Base-by-base conservation (phyloP, 164 flowering plant species). In the Vitis cinerea region DNA sequence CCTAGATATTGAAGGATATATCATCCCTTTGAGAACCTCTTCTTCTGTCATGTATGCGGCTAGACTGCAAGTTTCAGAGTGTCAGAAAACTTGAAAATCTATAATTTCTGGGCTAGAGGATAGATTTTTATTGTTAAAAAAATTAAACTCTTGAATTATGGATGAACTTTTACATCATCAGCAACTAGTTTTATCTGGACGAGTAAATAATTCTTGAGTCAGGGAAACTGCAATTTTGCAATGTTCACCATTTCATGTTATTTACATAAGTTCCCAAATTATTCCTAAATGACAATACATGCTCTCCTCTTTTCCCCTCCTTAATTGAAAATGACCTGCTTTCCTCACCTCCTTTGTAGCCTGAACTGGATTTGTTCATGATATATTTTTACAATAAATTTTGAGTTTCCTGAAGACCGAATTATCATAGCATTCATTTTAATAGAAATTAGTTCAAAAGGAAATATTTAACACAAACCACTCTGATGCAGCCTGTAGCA, bases 401-500 rank as follows among this genome's bases (percentile, higher is more conserved):
- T 23, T 10, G 54, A 67, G 10, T 57, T 23, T 37, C 7, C 44
- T 7, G 0, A 37, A 37, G 44, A 37, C 57, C 1, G 9, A 51
- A 27, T 29, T 65, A 27, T 30, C 15, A 8, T 53, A 29, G 49
- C 49, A 8, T 69, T 30, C 23, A 19, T 61, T 31, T 27, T 9
- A n/a, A 65, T 23, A n/a, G 37, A 48, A 62, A 27, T 23, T 2
- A 57, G 19, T 61, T 54, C 31, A 58, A 19, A 65, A 55, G 27
- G 15, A 44, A 67, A 59, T 49, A 15, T 19, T 44, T 30, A 30
- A 64, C 9, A 57, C 31, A 49, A 88, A 93, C 98, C 98, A 85
- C 80, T 96, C 99, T 44, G 98, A 91, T 50, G 99, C 98, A 78
- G 98, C 97, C 74, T 93, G 98, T 71, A 95, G 84, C 99, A 95